Percentiles rank a stretch among this genome's conserved stretches.
These are phyloP conservation scores for Clausena lansium DNA, from an alignment of 345 rosid genomes.

Conservation along the genomic window DNA sequence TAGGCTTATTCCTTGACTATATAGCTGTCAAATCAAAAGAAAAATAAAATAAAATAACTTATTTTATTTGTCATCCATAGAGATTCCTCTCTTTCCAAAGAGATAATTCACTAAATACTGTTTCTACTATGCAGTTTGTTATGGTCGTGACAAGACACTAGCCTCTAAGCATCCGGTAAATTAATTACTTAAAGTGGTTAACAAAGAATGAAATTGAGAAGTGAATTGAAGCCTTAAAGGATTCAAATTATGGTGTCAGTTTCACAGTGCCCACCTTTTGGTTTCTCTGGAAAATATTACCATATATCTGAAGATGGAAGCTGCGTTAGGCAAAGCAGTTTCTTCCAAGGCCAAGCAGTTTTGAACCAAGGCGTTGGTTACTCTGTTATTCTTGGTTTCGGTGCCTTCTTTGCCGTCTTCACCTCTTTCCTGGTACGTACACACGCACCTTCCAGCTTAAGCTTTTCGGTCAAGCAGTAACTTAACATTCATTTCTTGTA, in stretches of 20 bases:
- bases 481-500: neutral
- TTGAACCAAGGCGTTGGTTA: constrained; percentile 83
- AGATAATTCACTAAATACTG: neutral
- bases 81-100: constrained; percentile 3
- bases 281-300: constrained; percentile 69
- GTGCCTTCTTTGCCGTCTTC: constrained; percentile 87
- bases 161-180: neutral
- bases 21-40: neutral
- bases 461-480: neutral
- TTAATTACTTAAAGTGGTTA: neutral
- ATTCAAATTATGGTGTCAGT: constrained; percentile 8
- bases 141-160: neutral
- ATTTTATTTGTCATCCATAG: neutral
- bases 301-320: constrained; percentile 29
- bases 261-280: constrained; percentile 68
- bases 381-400: constrained; percentile 84
- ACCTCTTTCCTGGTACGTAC: constrained; percentile 68
- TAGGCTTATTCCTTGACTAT: neutral
- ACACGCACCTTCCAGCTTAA: neutral
- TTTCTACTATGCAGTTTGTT: neutral
- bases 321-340: constrained; percentile 67
- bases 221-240: neutral
- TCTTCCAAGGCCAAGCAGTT: constrained; percentile 63
- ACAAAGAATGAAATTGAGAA: neutral
- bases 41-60: neutral